A percentile compares a stretch with the other conserved stretches of the same genome.
Conservation (phyloP, 176 grass and related monocot genomes). For the Bolboschoenus planiculmis region DNA sequence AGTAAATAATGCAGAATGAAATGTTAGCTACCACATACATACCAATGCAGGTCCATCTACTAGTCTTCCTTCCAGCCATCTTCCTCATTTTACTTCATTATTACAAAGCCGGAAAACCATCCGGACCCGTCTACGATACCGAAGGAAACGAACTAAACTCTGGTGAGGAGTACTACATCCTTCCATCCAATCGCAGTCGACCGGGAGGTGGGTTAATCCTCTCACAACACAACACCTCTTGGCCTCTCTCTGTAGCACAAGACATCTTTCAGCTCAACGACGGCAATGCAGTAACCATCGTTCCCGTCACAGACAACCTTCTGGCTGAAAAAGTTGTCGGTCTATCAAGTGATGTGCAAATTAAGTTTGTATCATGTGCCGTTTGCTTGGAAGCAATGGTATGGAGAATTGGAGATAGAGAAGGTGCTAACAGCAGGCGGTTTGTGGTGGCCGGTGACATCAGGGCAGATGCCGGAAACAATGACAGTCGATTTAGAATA, state of each 20-base stretch:
- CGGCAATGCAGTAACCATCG: background rate
- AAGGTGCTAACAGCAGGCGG: background rate
- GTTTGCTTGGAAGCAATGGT: background rate
- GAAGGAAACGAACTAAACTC: background rate
- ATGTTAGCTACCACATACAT: background rate
- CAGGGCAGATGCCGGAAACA: background rate
- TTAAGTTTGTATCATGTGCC: constrained; percentile 6
- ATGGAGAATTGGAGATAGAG: constrained; percentile 7
- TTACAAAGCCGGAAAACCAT: background rate
- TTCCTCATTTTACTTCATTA: background rate
- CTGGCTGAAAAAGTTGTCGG: background rate
- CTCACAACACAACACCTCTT: background rate
- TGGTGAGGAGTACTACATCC: background rate
- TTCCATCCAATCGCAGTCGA: background rate
- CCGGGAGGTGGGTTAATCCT: background rate
- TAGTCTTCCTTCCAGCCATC: background rate
- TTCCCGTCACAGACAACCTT: background rate
- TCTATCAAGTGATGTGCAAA: background rate
- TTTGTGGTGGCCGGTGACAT: background rate
- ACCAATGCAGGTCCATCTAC: background rate
- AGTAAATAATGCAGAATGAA: background rate
- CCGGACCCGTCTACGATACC: background rate
- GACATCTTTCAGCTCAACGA: background rate
- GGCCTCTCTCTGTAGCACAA: constrained; percentile 5
- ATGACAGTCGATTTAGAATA: background rate